Percentiles rank a stretch among this genome's conserved stretches.
Conservation (phyloP, 2,329 filamentous ascomycete species). For the Lithohypha guttulata region DNA sequence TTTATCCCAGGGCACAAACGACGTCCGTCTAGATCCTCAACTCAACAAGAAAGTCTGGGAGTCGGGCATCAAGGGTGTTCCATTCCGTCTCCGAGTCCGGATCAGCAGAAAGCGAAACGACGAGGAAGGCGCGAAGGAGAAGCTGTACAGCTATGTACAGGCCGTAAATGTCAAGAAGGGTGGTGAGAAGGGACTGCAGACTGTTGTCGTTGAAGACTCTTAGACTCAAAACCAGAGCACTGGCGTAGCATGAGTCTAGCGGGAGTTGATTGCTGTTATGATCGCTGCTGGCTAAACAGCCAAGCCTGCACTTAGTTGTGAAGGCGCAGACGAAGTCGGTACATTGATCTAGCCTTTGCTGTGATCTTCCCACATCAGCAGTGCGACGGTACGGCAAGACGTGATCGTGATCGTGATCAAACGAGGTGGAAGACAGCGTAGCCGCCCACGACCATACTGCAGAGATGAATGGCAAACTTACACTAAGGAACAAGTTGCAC, state of each 20-base stretch:
- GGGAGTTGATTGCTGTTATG: neutral
- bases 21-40: slow-evolving; percentile 96
- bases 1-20: slow-evolving; percentile 66
- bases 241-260: neutral
- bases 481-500: no score
- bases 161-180: slow-evolving; percentile 86
- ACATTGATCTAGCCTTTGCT: no score
- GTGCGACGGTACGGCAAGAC: no score
- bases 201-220: slow-evolving; percentile 66
- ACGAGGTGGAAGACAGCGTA: no score
- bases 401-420: no score
- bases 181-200: slow-evolving; percentile 92
- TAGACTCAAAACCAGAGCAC: slow-evolving; percentile 28
- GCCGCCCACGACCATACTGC: no score
- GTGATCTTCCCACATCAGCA: no score
- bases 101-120: slow-evolving; percentile 99
- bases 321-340: no score
- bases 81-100: slow-evolving; percentile 92
- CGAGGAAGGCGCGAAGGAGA: slow-evolving; percentile 98
- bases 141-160: slow-evolving; percentile 99
- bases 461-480: no score
- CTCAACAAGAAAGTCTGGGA: slow-evolving; percentile 99
- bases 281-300: no score
- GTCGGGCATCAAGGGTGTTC: slow-evolving; percentile 95
- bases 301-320: no score